These are phyloP conservation scores for Silene coronaria DNA, from an alignment of 179 eudicot genomes.

Conservation along the genomic window DNA sequence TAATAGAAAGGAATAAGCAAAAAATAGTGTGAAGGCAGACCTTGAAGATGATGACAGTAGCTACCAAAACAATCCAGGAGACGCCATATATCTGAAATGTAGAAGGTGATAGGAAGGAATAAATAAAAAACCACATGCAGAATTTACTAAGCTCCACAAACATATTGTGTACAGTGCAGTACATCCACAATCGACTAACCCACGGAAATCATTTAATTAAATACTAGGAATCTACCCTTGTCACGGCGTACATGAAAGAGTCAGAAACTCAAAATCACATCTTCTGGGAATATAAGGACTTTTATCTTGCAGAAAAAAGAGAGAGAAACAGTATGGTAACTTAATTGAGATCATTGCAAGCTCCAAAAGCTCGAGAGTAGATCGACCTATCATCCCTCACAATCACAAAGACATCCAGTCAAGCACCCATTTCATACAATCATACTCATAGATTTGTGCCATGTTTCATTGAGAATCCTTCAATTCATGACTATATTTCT, in stretches of 20 bases:
- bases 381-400: neutral
- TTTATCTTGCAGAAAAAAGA: neutral
- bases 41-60: slow-evolving; percentile 78
- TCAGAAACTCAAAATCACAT: neutral
- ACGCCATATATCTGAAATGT: slow-evolving; percentile 69
- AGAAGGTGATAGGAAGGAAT: slow-evolving; percentile 9
- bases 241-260: neutral
- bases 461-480: neutral
- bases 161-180: neutral
- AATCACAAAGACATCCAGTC: neutral
- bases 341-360: neutral
- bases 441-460: neutral
- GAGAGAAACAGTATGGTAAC: neutral
- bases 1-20: neutral
- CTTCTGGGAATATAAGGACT: neutral
- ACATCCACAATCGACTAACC: neutral
- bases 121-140: neutral
- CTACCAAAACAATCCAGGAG: slow-evolving; percentile 78
- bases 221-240: neutral
- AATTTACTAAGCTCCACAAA: neutral
- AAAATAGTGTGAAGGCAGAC: slow-evolving; percentile 29
- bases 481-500: neutral
- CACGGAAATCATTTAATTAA: neutral
- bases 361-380: neutral
- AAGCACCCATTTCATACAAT: too few relatives aligned